Evolutionary conservation across 2,329 filamentous ascomycete species (phyloP).

Genomic region (Hypoxylon sp.): DNA sequence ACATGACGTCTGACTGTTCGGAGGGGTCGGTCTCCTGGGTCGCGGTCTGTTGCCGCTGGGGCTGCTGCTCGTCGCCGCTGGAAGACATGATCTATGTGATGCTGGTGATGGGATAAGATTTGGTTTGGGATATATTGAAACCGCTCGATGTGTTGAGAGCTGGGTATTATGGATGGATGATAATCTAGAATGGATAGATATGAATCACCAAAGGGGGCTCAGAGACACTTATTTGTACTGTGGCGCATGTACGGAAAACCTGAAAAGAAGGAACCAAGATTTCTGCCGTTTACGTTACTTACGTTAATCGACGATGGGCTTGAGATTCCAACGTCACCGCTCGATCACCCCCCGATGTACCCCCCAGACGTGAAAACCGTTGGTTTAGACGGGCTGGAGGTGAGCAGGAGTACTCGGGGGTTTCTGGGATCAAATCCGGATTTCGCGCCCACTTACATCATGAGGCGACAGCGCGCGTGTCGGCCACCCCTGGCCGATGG

Average conservation of each 20-base stretch:
- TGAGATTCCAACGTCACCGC: conserved; percentile 35
- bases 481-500: conserved; percentile 13
- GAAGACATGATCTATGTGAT: conserved; percentile 35
- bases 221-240: conserved; percentile 33
- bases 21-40: conserved; percentile 40
- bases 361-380: neutral
- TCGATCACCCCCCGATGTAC: conserved; percentile 29
- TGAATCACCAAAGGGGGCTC: neutral
- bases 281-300: conserved; percentile 26
- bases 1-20: conserved; percentile 38
- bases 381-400: conserved; percentile 6
- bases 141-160: neutral
- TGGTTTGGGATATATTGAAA: neutral
- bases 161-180: neutral
- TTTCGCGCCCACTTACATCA: conserved; percentile 38
- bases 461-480: conserved; percentile 26
- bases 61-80: conserved; percentile 30
- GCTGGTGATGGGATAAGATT: neutral
- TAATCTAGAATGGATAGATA: neutral
- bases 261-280: conserved; percentile 23
- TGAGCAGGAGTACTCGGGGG: conserved; percentile 14
- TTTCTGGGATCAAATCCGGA: conserved; percentile 32
- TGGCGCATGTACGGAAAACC: conserved; percentile 17
- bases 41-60: conserved; percentile 34
- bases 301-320: conserved; percentile 37